Evolutionary conservation across 2,329 filamentous ascomycete species (phyloP).

Genomic region (Fragosphaeria purpurea): DNA sequence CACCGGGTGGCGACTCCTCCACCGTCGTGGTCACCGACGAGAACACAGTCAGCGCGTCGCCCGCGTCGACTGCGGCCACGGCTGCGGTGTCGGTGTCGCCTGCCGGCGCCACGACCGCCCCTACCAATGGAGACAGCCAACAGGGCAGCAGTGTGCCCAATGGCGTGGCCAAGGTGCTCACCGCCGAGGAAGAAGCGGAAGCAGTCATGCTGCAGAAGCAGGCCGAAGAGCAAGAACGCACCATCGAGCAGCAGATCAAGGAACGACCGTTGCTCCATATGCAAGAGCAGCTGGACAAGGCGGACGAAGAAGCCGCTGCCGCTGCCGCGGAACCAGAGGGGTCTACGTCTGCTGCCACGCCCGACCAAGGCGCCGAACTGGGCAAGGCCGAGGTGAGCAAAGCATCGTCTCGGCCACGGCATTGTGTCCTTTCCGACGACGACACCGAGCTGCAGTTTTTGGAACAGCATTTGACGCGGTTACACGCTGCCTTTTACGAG

Average conservation of each 20-base stretch:
- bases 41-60: background rate
- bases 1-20: background rate
- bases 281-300: conserved; percentile 82
- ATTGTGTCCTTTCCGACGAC: conserved; percentile 77
- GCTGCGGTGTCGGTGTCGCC: conserved; percentile 1
- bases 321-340: conserved; percentile 22
- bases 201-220: conserved; percentile 62
- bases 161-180: conserved; percentile 20
- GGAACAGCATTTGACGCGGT: conserved; percentile 60
- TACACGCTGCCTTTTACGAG: conserved; percentile 75
- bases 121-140: conserved; percentile 6
- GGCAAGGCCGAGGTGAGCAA: conserved; percentile 11
- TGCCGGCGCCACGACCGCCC: conserved; percentile 1
- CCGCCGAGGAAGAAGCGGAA: conserved; percentile 62
- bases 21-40: conserved; percentile 1
- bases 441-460: conserved; percentile 74
- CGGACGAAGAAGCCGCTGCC: conserved; percentile 55
- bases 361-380: background rate
- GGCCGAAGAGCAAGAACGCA: conserved; percentile 75
- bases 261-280: conserved; percentile 85
- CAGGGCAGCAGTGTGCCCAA: background rate
- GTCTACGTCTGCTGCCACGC: background rate
- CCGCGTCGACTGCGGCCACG: background rate
- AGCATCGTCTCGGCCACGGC: conserved; percentile 33
- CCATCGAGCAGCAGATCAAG: conserved; percentile 77